phyloP scores from a whole-genome alignment of 768 basidiomycete genomes.

The Tricholoma saponaceum region DNA sequence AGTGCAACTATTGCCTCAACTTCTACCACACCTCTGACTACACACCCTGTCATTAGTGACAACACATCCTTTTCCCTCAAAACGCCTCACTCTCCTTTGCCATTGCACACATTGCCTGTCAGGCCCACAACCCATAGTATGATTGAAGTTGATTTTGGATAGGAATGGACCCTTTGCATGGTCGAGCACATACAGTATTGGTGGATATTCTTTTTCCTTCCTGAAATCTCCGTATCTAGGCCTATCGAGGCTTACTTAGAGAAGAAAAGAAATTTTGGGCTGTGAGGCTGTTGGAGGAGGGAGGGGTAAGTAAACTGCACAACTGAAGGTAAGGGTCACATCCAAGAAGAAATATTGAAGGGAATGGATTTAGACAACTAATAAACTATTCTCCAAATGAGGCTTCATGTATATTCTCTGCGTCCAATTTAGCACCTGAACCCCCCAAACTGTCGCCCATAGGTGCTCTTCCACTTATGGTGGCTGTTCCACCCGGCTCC shows the following conservation, averaged over 20 bases:
- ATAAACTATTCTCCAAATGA: too few relatives aligned
- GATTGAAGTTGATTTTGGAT: background rate
- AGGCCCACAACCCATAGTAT: background rate
- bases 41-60: background rate
- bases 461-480: too few relatives aligned
- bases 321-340: too few relatives aligned
- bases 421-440: too few relatives aligned
- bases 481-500: too few relatives aligned
- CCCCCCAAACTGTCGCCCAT: too few relatives aligned
- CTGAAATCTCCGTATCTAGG: background rate
- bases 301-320: too few relatives aligned
- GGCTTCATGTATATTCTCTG: too few relatives aligned
- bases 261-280: too few relatives aligned
- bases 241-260: background rate
- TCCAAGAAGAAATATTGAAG: too few relatives aligned
- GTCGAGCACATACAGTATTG: conserved; percentile 4
- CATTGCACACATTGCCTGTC: background rate
- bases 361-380: too few relatives aligned
- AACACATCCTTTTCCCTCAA: background rate
- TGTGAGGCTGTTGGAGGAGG: too few relatives aligned
- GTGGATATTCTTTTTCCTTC: conserved; percentile 1
- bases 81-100: background rate
- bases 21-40: background rate
- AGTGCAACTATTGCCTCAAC: background rate
- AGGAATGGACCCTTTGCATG: conserved; percentile 2